These are phyloP conservation scores for Pittosporum tobira DNA, from an alignment of 129 eudicot genomes.

Conservation along the genomic window DNA sequence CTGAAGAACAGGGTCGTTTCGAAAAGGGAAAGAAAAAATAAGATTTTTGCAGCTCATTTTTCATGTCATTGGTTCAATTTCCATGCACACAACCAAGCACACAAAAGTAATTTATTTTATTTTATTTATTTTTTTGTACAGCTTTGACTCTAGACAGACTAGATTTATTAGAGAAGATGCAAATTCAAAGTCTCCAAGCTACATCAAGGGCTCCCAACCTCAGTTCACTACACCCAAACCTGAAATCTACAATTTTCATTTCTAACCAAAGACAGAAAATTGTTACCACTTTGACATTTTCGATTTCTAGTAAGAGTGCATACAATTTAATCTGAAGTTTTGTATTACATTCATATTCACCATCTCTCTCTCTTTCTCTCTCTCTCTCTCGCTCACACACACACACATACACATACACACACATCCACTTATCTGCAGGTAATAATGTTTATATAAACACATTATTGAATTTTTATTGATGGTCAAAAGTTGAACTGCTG, in stretches of 20 bases:
- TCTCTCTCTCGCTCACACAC: neutral
- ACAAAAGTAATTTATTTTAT: too few species aligned
- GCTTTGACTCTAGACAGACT: too few species aligned
- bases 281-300: conserved; percentile 13
- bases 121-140: too few species aligned
- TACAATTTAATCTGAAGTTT: conserved; percentile 1
- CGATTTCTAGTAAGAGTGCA: conserved; percentile 19
- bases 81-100: too few species aligned
- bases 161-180: conserved; percentile 20
- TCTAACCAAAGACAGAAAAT: conserved; percentile 11
- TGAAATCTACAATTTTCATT: conserved; percentile 7
- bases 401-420: neutral
- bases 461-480: neutral
- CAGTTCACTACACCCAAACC: conserved; percentile 8
- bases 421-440: neutral
- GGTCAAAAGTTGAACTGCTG: neutral
- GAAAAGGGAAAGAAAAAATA: too few species aligned
- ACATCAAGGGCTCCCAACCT: conserved; percentile 12
- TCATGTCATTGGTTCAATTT: too few species aligned
- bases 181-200: conserved; percentile 15
- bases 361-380: neutral
- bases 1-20: neutral
- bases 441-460: too few species aligned
- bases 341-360: neutral
- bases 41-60: too few species aligned